Evolutionary conservation across 1,284 basidiomycete genomes (phyloP).

Genomic region (Trichosporon coremiiforme): DNA sequence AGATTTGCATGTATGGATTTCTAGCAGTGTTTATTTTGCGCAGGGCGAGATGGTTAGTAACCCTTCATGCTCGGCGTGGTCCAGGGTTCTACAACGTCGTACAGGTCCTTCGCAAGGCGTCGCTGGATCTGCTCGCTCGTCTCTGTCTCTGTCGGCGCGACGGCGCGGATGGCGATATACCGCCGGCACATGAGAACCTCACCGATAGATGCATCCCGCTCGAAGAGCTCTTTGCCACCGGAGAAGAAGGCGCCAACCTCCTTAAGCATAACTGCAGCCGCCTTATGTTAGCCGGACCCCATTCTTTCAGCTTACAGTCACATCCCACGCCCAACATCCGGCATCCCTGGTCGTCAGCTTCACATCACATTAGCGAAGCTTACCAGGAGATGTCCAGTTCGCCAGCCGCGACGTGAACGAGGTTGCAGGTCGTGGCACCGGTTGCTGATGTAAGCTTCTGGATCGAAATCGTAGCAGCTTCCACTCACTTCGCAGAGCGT

Average conservation of each 20-base stretch:
- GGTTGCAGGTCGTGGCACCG: conserved; percentile 81
- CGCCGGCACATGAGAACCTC: conserved; percentile 77
- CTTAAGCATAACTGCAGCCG: conserved; percentile 84
- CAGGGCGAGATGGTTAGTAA: neutral
- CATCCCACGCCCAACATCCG: conserved; percentile 70
- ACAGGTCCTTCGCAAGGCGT: conserved; percentile 78
- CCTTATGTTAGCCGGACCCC: conserved; percentile 53
- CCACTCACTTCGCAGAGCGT: conserved; percentile 67
- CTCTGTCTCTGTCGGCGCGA: conserved; percentile 58
- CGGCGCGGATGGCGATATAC: conserved; percentile 68
- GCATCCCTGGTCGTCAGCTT: conserved; percentile 56
- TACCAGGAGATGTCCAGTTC: conserved; percentile 73
- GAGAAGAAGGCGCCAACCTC: conserved; percentile 81
- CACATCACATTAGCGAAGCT: conserved; percentile 27
- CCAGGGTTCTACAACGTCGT: conserved; percentile 74
- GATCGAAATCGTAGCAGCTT: too few species aligned
- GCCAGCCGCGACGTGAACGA: conserved; percentile 78
- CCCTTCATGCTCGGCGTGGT: conserved; percentile 34
- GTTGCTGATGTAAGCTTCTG: conserved; percentile 52
- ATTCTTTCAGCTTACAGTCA: conserved; percentile 63
- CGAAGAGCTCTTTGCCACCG: conserved; percentile 63
- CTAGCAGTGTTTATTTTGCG: neutral
- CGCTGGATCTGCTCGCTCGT: conserved; percentile 73
- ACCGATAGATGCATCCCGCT: conserved; percentile 62
- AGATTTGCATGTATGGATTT: conserved; percentile 15